Evolutionary conservation across 805 yeast genomes (phyloP).

Genomic region (Teunomyces lycoperdinae): DNA sequence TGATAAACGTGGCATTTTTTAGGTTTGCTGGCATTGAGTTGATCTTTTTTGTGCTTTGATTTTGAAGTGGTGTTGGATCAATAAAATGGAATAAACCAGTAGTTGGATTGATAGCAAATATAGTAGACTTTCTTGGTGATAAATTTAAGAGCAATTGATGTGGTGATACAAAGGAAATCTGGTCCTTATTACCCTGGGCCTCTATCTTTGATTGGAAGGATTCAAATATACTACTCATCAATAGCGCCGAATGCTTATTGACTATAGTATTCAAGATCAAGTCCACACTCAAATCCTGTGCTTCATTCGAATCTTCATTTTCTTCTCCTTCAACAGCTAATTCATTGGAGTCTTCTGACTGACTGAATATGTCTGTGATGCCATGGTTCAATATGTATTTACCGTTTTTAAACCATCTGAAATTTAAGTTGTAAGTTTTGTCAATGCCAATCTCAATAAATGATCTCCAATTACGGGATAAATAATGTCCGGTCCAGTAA

Average conservation of each 20-base stretch:
- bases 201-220: conserved; percentile 3
- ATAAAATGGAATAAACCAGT: conserved; percentile 40
- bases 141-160: conserved; percentile 35
- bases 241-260: conserved; percentile 36
- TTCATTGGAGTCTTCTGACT: conserved; percentile 1
- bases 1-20: conserved; percentile 18
- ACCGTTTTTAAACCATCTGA: conserved; percentile 66
- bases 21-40: conserved; percentile 21
- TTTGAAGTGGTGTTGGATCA: conserved; percentile 39
- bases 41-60: conserved; percentile 27
- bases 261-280: conserved; percentile 32
- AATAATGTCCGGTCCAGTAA: conserved; percentile 56
- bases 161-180: conserved; percentile 19
- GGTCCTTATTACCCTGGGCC: neutral
- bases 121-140: conserved; percentile 29
- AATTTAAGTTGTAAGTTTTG: conserved; percentile 43
- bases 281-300: conserved; percentile 35
- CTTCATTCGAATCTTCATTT: conserved; percentile 12
- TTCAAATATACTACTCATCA: conserved; percentile 23
- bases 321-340: conserved; percentile 22
- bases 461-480: conserved; percentile 47
- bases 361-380: conserved; percentile 10
- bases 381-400: conserved; percentile 27
- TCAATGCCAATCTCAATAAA: conserved; percentile 63
- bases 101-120: conserved; percentile 39